Evolutionary conservation across 495 filamentous ascomycete species (phyloP).

Genomic region (Penicillium steckii): DNA sequence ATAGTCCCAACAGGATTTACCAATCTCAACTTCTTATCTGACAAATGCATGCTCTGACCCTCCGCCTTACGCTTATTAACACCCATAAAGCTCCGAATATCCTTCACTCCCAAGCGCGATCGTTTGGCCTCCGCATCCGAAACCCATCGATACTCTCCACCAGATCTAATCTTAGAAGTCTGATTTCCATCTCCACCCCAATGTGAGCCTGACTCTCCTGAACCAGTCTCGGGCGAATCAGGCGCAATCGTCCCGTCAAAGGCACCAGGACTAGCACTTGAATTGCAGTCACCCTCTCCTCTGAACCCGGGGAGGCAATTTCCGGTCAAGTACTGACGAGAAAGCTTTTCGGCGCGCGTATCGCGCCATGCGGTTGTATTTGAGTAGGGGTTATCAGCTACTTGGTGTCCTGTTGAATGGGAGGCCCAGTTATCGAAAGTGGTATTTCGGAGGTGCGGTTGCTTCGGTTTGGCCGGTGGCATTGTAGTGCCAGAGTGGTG

Average conservation of each 20-base stretch:
- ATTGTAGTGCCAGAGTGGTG: no score
- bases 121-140: conserved; percentile 15
- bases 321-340: conserved; percentile 56
- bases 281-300: no score
- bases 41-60: conserved; percentile 1
- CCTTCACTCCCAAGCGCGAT: conserved; percentile 26
- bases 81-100: conserved; percentile 40
- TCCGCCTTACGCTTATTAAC: conserved; percentile 28
- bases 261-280: conserved; percentile 2
- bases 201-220: no score
- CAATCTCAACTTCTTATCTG: conserved; percentile 13
- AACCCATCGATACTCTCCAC: conserved; percentile 18
- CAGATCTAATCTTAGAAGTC: background rate
- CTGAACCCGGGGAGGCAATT: conserved; percentile 19
- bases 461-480: background rate
- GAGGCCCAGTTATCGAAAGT: conserved; percentile 75
- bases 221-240: background rate
- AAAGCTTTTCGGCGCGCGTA: conserved; percentile 63
- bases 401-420: conserved; percentile 77
- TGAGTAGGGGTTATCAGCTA: conserved; percentile 57
- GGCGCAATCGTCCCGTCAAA: conserved; percentile 19
- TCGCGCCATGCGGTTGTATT: conserved; percentile 68
- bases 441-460: conserved; percentile 38
- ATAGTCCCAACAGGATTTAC: background rate
- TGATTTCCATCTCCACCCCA: background rate